Conservation (phyloP, 2,329 filamentous ascomycete species). For the Diaporthe sp. region DNA sequence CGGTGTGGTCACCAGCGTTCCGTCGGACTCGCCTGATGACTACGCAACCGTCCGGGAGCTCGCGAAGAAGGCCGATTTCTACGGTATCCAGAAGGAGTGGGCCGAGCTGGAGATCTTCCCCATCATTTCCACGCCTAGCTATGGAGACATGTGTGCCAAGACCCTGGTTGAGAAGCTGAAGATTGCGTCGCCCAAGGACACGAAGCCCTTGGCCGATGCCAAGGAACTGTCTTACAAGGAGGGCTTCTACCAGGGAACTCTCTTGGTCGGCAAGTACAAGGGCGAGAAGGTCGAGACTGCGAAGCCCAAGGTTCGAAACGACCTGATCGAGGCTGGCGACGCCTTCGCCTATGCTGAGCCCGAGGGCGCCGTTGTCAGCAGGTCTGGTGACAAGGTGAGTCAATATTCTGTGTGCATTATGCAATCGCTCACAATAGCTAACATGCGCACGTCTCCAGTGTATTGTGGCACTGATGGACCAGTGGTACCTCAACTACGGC, state of each 20-base stretch:
- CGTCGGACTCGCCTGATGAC: constrained; percentile 96
- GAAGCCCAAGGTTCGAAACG: constrained; percentile 85
- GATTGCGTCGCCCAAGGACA: constrained; percentile 96
- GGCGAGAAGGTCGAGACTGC: constrained; percentile 88
- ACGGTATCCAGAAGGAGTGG: constrained; percentile 97
- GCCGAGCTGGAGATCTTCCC: constrained; percentile 90
- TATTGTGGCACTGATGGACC: constrained; percentile 91
- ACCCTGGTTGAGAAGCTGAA: constrained; percentile 92
- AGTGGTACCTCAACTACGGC: constrained; percentile 99
- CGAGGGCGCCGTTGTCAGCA: constrained; percentile 87
- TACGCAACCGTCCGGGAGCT: constrained; percentile 91
- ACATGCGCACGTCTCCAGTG: constrained; percentile 59
- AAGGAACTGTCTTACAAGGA: constrained; percentile 98
- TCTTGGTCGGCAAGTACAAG: constrained; percentile 89
- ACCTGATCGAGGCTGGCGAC: constrained; percentile 80
- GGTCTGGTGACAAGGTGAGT: constrained; percentile 81
- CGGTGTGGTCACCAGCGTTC: constrained; percentile 94
- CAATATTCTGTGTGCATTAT: constrained; percentile 17
- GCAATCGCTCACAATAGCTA: neutral
- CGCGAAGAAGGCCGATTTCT: constrained; percentile 95
- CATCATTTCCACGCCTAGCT: constrained; percentile 89
- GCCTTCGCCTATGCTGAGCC: constrained; percentile 96
- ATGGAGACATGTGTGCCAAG: constrained; percentile 87
- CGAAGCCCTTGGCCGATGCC: constrained; percentile 89
- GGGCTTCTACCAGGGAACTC: constrained; percentile 92